Base-by-base conservation (phyloP, 2,329 filamentous ascomycete species). In the Hirsutella rhossiliensis region DNA sequence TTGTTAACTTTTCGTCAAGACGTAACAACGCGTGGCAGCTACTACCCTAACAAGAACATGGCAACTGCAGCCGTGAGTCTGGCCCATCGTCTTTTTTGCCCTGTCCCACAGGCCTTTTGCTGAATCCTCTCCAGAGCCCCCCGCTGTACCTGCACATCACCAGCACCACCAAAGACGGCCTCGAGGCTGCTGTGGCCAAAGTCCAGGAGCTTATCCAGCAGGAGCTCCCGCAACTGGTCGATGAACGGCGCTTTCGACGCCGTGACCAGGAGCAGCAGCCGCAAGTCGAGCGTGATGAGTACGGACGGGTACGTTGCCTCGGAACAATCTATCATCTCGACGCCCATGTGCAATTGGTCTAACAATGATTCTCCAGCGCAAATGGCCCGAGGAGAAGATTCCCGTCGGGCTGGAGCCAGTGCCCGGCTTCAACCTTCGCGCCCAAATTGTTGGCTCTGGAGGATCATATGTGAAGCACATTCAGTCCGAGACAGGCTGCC, bases 401-500 rank as follows among this genome's bases (percentile, higher is more conserved):
- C 82, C 87, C 2, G 89, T 98, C 54, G 80, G 81, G 49, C 79
- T 98, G 45, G 92, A 97, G 54, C 86, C 90, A 0, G 79, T 97
- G 43, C 87, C 82, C 20, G 92, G 92, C 18, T 98, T 98, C 68
- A 98, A 98, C 59, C 72, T 98, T 40, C 84, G 92, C 50, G 92
- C 92, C 43, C 89, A 97, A 61, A 90, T 98, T 40, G 92, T 98
- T 44, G 92, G 92, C 41, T 85, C 90, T 54, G 88, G 88, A 29
- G 92, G 92, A 47, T 84, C 87, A 38, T 96, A 97, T 59, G 92
- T 98, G 48, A 98, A 98, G 66, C 90, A 96, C 59, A 97, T 98
- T 52, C 92, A 97, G 65, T 82, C 89, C 59, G 88, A 95, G 64
- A 97, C 92, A 13, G 78, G 86, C 49, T 97, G 92, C 62, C 86